phyloP scores from a whole-genome alignment of 1,284 basidiomycete genomes.

The Tremellales sp. region DNA sequence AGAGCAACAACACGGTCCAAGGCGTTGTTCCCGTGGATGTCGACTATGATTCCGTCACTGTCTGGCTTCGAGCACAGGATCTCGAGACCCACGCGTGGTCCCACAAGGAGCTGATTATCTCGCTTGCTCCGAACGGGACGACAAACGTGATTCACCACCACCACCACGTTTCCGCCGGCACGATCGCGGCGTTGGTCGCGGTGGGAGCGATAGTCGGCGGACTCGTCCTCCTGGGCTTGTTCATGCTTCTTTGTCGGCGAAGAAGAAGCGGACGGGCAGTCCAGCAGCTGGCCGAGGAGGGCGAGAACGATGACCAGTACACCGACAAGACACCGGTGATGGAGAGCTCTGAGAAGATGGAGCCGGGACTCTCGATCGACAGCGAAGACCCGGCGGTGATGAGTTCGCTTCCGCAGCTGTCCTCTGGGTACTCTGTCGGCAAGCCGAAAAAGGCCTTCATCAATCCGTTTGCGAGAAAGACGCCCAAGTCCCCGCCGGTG shows the following conservation, averaged over 20 bases:
- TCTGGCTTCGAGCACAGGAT: constrained; percentile 24
- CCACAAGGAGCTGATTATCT: constrained; percentile 58
- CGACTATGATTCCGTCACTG: constrained; percentile 23
- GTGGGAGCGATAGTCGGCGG: constrained; percentile 62
- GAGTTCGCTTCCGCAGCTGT: not conserved
- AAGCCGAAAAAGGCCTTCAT: constrained; percentile 20
- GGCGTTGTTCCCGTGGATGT: constrained; percentile 27
- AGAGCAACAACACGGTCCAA: constrained; percentile 54
- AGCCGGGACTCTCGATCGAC: not conserved
- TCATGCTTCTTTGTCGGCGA: constrained; percentile 58
- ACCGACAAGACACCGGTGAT: not conserved
- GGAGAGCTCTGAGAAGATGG: not conserved
- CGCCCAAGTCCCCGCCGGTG: constrained; percentile 10
- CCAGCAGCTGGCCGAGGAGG: not conserved
- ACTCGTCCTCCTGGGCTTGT: constrained; percentile 55
- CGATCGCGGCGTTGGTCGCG: constrained; percentile 56
- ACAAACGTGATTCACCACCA: constrained; percentile 45
- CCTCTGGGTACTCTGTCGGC: not conserved
- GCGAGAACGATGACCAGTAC: not conserved
- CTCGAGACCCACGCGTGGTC: constrained; percentile 63
- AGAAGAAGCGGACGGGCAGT: constrained; percentile 47
- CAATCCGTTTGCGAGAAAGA: constrained; percentile 20
- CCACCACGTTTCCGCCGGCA: constrained; percentile 54
- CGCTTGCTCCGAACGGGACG: constrained; percentile 51
- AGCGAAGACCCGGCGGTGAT: not conserved